Evolutionary conservation across 768 basidiomycete genomes (phyloP), one percentile per base, ranked within the genome.

Genomic region (Lyophyllum decastes): DNA sequence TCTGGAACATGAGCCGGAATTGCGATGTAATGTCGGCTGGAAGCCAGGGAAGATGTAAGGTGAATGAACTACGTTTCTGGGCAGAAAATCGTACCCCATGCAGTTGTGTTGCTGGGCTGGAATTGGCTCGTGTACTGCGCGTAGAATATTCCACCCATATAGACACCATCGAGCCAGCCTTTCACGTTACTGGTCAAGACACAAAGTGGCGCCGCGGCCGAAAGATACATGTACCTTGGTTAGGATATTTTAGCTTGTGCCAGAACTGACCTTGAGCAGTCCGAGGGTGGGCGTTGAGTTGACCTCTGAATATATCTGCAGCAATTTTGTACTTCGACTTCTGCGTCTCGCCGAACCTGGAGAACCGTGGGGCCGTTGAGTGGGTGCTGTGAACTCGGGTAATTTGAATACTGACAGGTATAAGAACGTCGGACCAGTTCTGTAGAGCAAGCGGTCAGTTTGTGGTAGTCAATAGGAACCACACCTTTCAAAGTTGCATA

Each of bases 121-220:
- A 78, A 74, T 22, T 51, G 57, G 21, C 70, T 59, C 1, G 73
- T 76, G 62, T 79, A 80, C 51, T 70, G 65, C 1, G 77, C 73
- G 60, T 80, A 78, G 63, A 78, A 79, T 1, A 78, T 61, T 24
- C 77, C 76, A 12, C 76, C 77, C 78, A 80, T 79, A 65, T 79
- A 80, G 10, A 79, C 70, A 3, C 78, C 78, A 55, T 78, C 76
- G 11, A 79, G 69, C 77, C 77, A 80, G 1, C 76, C 78, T 79
- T 40, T 1, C n/a, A 45, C 5, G 25, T 38, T 38, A 4, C 9
- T 38, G 10, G 5, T 38, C 14, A 7, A 7, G 25, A 12, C 19
- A 22, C 9, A 22, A 40, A 24, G 46, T 57, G 14, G 34, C 44
- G 52, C 24, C 17, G 17, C 10, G 7, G 6, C 8, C 10, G n/a